A percentile compares a stretch with the other conserved stretches of the same genome.
Conservation (phyloP, 208 protist genomes). For the Strigomonas oncopelti region DNA sequence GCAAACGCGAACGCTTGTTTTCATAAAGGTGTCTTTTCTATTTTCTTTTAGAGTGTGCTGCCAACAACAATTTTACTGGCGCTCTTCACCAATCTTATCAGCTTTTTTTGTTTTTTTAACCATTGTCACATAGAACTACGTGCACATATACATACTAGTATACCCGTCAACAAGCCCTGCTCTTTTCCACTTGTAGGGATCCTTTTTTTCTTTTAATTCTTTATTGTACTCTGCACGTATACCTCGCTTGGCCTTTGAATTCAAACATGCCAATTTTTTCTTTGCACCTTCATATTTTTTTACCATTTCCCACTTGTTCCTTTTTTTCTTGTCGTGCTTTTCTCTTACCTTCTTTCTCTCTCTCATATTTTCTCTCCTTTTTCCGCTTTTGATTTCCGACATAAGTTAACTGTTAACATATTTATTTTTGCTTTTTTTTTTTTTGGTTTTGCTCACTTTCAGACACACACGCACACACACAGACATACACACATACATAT, state of each 20-base stretch:
- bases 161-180: not conserved
- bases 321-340: conserved; percentile 12
- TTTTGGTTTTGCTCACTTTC: not conserved
- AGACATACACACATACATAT: no score
- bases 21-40: conserved; percentile 6
- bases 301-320: not conserved
- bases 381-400: not conserved
- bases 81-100: not conserved
- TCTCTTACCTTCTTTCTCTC: conserved; percentile 4
- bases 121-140: conserved; percentile 4
- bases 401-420: not conserved
- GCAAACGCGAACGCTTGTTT: not conserved
- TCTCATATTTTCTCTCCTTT: not conserved
- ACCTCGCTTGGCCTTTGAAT: no score
- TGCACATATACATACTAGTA: conserved; percentile 2
- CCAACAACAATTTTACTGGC: not conserved
- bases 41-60: not conserved
- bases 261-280: not conserved
- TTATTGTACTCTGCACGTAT: no score
- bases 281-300: not conserved
- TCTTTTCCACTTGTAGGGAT: no score
- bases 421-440: not conserved
- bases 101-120: not conserved
- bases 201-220: no score
- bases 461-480: no score